Evolutionary conservation across 208 protist genomes (phyloP).

Genomic region (Acanthamoeba castellanii): DNA sequence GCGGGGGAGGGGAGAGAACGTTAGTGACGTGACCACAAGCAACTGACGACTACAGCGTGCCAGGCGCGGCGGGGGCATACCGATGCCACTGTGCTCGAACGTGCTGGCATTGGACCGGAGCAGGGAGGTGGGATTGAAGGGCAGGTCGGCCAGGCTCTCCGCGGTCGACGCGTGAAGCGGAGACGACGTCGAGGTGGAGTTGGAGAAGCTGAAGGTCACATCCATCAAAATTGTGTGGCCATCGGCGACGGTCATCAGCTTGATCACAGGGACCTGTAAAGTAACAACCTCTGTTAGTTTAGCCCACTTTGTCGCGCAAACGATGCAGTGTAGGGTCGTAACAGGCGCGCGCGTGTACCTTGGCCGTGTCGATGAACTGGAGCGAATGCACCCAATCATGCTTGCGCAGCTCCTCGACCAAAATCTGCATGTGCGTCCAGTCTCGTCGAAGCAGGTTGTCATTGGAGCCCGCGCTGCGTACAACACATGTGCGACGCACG

Average conservation of each 20-base stretch:
- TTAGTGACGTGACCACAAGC: neutral
- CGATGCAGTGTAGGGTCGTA: neutral
- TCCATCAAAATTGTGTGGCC: constrained; percentile 50
- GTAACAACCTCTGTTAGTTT: neutral
- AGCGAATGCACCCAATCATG: constrained; percentile 65
- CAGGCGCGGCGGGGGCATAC: neutral
- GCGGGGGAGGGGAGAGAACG: neutral
- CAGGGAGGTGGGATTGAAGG: neutral
- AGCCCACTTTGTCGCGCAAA: neutral
- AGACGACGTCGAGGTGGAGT: neutral
- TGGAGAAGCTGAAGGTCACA: constrained; percentile 60
- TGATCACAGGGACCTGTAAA: constrained; percentile 60
- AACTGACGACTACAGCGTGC: too few species aligned
- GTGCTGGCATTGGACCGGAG: neutral
- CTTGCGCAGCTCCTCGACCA: constrained; percentile 60
- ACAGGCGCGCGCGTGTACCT: neutral
- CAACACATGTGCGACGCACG: too few species aligned
- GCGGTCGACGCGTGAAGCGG: neutral
- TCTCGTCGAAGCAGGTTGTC: constrained; percentile 54
- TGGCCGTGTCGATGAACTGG: constrained; percentile 65
- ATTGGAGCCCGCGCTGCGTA: neutral
- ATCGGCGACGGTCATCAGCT: constrained; percentile 11
- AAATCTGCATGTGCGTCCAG: constrained; percentile 54
- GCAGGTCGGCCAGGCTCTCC: neutral
- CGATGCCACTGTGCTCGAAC: constrained; percentile 35